Evolutionary conservation across 208 protist species (phyloP).

Genomic region (Leishmania guyanensis): DNA sequence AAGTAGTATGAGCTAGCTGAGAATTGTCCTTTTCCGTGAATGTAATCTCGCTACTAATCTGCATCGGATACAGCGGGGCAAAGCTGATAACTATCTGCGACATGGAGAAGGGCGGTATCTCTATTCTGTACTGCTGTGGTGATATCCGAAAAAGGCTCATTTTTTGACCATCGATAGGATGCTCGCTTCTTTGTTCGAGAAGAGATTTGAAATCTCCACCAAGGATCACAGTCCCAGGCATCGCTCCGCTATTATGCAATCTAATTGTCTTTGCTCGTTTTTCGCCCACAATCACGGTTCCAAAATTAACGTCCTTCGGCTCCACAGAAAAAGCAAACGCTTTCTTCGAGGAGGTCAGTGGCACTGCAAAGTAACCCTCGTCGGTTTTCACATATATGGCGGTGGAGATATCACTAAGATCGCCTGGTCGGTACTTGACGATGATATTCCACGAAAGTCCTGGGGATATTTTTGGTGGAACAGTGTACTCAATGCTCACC

Average conservation of each 20-base stretch:
- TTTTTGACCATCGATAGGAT: constrained; percentile 35
- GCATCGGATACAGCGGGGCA: constrained; percentile 40
- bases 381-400: constrained; percentile 65
- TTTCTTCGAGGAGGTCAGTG: constrained; percentile 58
- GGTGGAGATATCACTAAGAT: constrained; percentile 64
- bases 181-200: constrained; percentile 49
- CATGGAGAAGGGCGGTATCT: constrained; percentile 50
- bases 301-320: constrained; percentile 67
- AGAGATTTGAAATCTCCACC: constrained; percentile 65
- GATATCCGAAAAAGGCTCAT: constrained; percentile 52
- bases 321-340: constrained; percentile 43
- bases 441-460: constrained; percentile 74
- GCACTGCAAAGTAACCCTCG: constrained; percentile 67
- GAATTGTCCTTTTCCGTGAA: constrained; percentile 50
- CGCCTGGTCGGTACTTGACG: constrained; percentile 65
- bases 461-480: constrained; percentile 78
- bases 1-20: constrained; percentile 26
- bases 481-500: constrained; percentile 56
- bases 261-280: constrained; percentile 42
- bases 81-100: constrained; percentile 51
- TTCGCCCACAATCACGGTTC: constrained; percentile 76
- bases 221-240: constrained; percentile 56
- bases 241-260: constrained; percentile 74
- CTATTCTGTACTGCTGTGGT: constrained; percentile 49
- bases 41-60: constrained; percentile 47